These are phyloP conservation scores for Elasticomyces elasticus DNA, from an alignment of 495 filamentous ascomycete genomes.

Conservation along the genomic window DNA sequence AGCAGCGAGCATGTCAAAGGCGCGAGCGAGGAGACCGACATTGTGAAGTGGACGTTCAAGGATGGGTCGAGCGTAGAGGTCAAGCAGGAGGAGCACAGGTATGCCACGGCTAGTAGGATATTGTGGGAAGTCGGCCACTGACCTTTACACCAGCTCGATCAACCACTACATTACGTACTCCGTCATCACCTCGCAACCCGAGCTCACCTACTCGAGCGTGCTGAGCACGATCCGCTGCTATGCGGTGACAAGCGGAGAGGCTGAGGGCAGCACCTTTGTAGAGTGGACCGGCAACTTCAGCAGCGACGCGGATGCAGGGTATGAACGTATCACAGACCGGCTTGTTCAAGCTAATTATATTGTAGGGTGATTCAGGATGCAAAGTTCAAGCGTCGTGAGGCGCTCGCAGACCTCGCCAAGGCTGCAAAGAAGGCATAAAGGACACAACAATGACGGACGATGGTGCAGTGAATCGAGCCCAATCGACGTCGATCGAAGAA, in stretches of 20 bases:
- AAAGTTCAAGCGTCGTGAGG: slow-evolving; percentile 62
- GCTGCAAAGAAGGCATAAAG: slow-evolving; percentile 33
- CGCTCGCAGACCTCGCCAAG: slow-evolving; percentile 51
- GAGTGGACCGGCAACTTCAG: slow-evolving; percentile 56
- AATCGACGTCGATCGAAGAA: too few species aligned
- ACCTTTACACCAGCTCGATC: slow-evolving; percentile 48
- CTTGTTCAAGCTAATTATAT: slow-evolving; percentile 13
- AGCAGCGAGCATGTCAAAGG: slow-evolving; percentile 50
- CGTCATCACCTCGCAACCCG: slow-evolving; percentile 51
- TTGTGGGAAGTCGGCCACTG: slow-evolving; percentile 34
- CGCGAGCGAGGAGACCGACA: slow-evolving; percentile 48
- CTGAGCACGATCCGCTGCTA: slow-evolving; percentile 53
- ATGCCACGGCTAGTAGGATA: not conserved
- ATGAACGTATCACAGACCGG: too few species aligned
- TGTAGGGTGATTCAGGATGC: slow-evolving; percentile 59
- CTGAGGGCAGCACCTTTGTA: slow-evolving; percentile 51
- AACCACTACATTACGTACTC: slow-evolving; percentile 63
- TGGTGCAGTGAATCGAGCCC: too few species aligned
- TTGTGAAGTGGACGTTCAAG: slow-evolving; percentile 55
- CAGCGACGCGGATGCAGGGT: slow-evolving; percentile 57
- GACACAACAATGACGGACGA: not conserved
- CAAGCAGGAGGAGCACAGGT: slow-evolving; percentile 56
- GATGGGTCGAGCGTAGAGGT: slow-evolving; percentile 55
- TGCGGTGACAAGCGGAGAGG: slow-evolving; percentile 48
- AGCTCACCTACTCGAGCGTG: slow-evolving; percentile 50